These are phyloP conservation scores for Niebla homalea DNA, from an alignment of 495 filamentous ascomycete species.

Conservation along the genomic window DNA sequence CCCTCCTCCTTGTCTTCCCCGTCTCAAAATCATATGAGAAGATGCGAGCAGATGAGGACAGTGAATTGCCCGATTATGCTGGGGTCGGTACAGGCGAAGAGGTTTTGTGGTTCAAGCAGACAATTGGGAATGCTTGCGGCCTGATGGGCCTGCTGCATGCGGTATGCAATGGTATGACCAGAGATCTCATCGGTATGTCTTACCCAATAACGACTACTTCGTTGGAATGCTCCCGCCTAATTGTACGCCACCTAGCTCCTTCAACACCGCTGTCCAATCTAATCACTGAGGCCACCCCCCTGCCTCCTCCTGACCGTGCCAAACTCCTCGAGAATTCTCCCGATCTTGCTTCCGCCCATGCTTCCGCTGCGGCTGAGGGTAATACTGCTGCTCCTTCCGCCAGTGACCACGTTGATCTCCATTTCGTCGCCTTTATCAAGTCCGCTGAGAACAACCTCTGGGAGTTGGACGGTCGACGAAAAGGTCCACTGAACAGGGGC, in stretches of 20 bases:
- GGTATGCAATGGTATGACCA: slow-evolving; percentile 37
- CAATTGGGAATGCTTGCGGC: slow-evolving; percentile 52
- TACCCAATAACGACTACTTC: background rate
- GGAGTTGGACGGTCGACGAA: slow-evolving; percentile 68
- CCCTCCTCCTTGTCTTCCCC: slow-evolving; percentile 44
- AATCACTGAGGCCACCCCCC: slow-evolving; percentile 18
- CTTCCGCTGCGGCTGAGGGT: slow-evolving; percentile 52
- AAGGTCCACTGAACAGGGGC: slow-evolving; percentile 64
- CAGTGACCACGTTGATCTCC: slow-evolving; percentile 48
- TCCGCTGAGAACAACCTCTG: slow-evolving; percentile 50
- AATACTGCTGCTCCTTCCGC: slow-evolving; percentile 53
- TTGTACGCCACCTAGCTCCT: background rate
- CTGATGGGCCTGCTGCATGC: slow-evolving; percentile 49
- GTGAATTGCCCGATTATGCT: slow-evolving; percentile 29
- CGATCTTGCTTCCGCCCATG: slow-evolving; percentile 57
- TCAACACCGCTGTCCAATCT: slow-evolving; percentile 22
- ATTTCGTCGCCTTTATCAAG: slow-evolving; percentile 76
- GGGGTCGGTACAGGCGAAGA: slow-evolving; percentile 39
- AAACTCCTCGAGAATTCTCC: slow-evolving; percentile 53
- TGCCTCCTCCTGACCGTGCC: slow-evolving; percentile 39
- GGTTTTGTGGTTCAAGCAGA: slow-evolving; percentile 52
- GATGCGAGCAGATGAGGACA: slow-evolving; percentile 22
- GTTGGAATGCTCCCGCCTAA: background rate
- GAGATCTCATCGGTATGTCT: slow-evolving; percentile 25
- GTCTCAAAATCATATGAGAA: slow-evolving; percentile 34